A percentile compares a stretch with the other conserved stretches of the same genome.
Evolutionary conservation across 2,329 filamentous ascomycete species (phyloP).

Genomic region (Aspergillus pseudoterreus): DNA sequence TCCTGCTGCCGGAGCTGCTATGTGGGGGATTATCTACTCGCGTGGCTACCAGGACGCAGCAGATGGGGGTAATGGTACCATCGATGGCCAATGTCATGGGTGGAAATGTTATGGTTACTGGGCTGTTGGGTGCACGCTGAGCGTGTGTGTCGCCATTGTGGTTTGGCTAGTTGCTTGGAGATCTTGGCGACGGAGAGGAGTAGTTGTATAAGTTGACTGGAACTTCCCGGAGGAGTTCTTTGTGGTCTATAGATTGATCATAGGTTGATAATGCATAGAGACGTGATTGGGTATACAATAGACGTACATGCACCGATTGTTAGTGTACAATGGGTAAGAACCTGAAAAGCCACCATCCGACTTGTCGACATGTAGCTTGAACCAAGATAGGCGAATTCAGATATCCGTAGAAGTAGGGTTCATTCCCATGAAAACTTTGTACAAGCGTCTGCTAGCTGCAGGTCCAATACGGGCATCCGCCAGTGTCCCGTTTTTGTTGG

Average conservation of each 20-base stretch:
- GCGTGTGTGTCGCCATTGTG: slow-evolving; percentile 71
- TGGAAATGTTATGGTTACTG: slow-evolving; percentile 82
- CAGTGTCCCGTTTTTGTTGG: slow-evolving; percentile 45
- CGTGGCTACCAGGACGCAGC: slow-evolving; percentile 34
- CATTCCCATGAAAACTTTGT: slow-evolving; percentile 48
- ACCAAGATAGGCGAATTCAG: slow-evolving; percentile 12
- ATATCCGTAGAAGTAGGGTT: slow-evolving; percentile 45
- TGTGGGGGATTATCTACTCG: slow-evolving; percentile 91
- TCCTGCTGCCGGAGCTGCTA: slow-evolving; percentile 78
- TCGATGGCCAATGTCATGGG: slow-evolving; percentile 70
- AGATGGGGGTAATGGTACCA: slow-evolving; percentile 39
- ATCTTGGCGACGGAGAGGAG: slow-evolving; percentile 73
- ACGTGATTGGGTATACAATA: background rate
- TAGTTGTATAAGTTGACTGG: slow-evolving; percentile 54
- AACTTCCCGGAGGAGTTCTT: no score
- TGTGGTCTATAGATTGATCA: background rate
- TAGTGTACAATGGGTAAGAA: no score
- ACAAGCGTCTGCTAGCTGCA: slow-evolving; percentile 45
- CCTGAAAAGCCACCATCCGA: no score
- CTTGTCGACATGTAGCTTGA: no score
- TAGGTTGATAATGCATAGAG: background rate
- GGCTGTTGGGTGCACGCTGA: slow-evolving; percentile 68
- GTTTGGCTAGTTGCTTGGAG: slow-evolving; percentile 79
- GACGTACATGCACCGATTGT: background rate
- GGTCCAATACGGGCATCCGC: slow-evolving; percentile 46